Percentiles rank a stretch among this genome's conserved stretches.
Conservation (phyloP, 345 rosid species). For the Xanthoceras sorbifolium region DNA sequence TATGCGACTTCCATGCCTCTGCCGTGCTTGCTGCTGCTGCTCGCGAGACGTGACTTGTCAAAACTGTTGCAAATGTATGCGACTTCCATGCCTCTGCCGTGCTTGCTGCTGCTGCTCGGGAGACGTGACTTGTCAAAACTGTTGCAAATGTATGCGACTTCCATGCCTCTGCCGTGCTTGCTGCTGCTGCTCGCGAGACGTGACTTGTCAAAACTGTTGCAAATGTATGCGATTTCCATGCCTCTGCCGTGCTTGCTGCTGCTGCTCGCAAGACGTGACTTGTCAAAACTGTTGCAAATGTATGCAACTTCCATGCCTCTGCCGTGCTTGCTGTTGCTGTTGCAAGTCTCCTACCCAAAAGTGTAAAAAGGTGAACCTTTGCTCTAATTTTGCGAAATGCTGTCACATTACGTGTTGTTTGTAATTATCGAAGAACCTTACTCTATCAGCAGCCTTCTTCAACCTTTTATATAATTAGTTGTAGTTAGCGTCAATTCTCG, state of each 20-base stretch:
- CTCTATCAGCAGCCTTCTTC: background rate
- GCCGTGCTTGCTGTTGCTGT: slow-evolving; percentile 14
- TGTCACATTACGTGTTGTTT: slow-evolving; percentile 23
- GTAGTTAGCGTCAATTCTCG: background rate
- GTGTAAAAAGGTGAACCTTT: slow-evolving; percentile 23
- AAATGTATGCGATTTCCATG: slow-evolving; percentile 17
- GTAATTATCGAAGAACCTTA: background rate
- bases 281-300: slow-evolving; percentile 19
- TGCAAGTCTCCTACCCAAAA: background rate
- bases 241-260: background rate
- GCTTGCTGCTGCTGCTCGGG: slow-evolving; percentile 6
- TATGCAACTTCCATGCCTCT: slow-evolving; percentile 13
- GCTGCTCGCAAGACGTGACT: slow-evolving; percentile 1
- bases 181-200: slow-evolving; percentile 11
- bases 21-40: slow-evolving; percentile 7
- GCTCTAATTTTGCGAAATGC: slow-evolving; percentile 21
- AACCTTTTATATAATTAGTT: background rate
- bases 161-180: slow-evolving; percentile 12
- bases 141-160: slow-evolving; percentile 16
- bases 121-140: background rate
- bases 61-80: slow-evolving; percentile 14
- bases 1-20: slow-evolving; percentile 13
- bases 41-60: background rate
- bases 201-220: slow-evolving; percentile 13
- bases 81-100: slow-evolving; percentile 15